These are phyloP conservation scores for Aegle marmelos DNA, from an alignment of 345 rosid species.

Conservation along the genomic window DNA sequence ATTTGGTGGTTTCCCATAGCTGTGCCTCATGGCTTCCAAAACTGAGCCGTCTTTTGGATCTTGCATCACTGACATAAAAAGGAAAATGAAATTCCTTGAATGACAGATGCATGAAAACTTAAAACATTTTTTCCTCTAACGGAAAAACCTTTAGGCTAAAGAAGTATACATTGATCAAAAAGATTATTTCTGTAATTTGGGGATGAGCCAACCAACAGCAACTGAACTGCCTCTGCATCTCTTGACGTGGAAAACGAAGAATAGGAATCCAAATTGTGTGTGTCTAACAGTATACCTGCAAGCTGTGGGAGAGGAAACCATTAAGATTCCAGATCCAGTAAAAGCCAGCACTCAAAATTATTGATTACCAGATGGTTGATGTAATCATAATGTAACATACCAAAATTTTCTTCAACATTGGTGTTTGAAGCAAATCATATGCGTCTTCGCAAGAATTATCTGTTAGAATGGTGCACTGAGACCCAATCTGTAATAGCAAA, in stretches of 20 bases:
- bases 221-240: slow-evolving; percentile 66
- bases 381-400: slow-evolving; percentile 20
- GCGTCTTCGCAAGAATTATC: slow-evolving; percentile 75
- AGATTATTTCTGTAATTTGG: slow-evolving; percentile 43
- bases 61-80: slow-evolving; percentile 40
- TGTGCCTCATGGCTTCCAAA: slow-evolving; percentile 29
- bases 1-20: slow-evolving; percentile 45
- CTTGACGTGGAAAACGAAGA: slow-evolving; percentile 36
- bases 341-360: background rate
- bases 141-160: background rate
- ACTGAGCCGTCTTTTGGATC: slow-evolving; percentile 42
- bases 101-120: background rate
- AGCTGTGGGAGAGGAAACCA: slow-evolving; percentile 36
- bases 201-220: slow-evolving; percentile 47
- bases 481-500: slow-evolving; percentile 32
- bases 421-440: slow-evolving; percentile 52
- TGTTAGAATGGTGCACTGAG: slow-evolving; percentile 58
- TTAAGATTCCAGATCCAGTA: slow-evolving; percentile 4
- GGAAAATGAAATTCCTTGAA: background rate
- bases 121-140: background rate
- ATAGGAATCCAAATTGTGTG: slow-evolving; percentile 41
- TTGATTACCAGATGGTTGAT: background rate
- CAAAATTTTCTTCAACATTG: slow-evolving; percentile 49
- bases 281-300: slow-evolving; percentile 61
- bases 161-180: slow-evolving; percentile 42